phyloP scores from a whole-genome alignment of 768 basidiomycete genomes.

The Tylopilus plumbeoviolaceoides region DNA sequence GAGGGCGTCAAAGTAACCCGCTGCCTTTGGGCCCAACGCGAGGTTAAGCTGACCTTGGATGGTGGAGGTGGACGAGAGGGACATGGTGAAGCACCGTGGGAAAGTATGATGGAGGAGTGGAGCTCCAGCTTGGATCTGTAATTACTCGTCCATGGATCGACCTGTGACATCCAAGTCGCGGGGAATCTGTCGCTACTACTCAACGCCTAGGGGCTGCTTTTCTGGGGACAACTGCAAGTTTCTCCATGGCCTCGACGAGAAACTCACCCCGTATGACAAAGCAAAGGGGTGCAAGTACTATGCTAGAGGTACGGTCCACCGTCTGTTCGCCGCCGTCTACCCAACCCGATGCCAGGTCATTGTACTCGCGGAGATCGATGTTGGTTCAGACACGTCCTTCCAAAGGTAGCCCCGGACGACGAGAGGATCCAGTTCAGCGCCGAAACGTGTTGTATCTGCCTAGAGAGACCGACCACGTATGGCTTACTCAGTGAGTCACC shows the following conservation, averaged over 20 bases:
- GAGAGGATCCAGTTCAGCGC: slow-evolving; percentile 34
- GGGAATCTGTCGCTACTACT: slow-evolving; percentile 68
- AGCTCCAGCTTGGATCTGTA: too few species aligned
- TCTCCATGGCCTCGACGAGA: slow-evolving; percentile 52
- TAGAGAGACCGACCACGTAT: slow-evolving; percentile 65
- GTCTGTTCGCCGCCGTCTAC: background rate
- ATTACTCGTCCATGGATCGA: slow-evolving; percentile 38
- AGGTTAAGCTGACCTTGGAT: slow-evolving; percentile 65
- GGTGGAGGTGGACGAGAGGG: slow-evolving; percentile 68
- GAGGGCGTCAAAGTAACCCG: slow-evolving; percentile 59
- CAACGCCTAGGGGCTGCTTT: slow-evolving; percentile 62
- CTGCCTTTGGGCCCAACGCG: slow-evolving; percentile 58
- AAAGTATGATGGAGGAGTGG: slow-evolving; percentile 4
- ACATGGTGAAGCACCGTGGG: slow-evolving; percentile 39
- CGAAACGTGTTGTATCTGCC: slow-evolving; percentile 65
- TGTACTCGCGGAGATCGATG: slow-evolving; percentile 67
- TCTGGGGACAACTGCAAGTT: slow-evolving; percentile 72
- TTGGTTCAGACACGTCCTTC: slow-evolving; percentile 65
- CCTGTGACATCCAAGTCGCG: slow-evolving; percentile 68
- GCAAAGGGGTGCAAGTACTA: slow-evolving; percentile 67
- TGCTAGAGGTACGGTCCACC: slow-evolving; percentile 42
- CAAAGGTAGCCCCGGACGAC: slow-evolving; percentile 18
- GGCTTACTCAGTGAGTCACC: slow-evolving; percentile 58
- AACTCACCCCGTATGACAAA: slow-evolving; percentile 66
- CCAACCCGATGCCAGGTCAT: slow-evolving; percentile 44